Conservation (phyloP, 2,329 filamentous ascomycete genomes). For the Huntiella decipiens region DNA sequence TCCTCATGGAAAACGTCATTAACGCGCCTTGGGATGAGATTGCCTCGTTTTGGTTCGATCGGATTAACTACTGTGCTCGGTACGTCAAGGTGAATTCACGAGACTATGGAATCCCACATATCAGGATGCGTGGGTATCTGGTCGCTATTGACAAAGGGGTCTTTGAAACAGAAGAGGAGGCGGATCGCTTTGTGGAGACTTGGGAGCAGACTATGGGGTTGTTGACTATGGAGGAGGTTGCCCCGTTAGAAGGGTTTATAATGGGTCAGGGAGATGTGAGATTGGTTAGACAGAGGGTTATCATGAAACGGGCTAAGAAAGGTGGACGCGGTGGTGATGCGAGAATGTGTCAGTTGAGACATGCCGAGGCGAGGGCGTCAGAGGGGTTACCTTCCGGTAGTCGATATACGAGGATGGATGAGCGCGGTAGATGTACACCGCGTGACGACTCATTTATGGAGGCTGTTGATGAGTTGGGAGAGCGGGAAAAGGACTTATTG, state of each 20-base stretch:
- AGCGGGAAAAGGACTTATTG: slow-evolving; percentile 45
- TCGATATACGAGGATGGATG: slow-evolving; percentile 41
- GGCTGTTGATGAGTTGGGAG: slow-evolving; percentile 31
- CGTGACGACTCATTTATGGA: slow-evolving; percentile 35
- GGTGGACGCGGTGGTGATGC: slow-evolving; percentile 24
- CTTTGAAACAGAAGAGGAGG: slow-evolving; percentile 17
- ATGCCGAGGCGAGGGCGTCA: slow-evolving; percentile 32
- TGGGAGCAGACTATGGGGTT: slow-evolving; percentile 26
- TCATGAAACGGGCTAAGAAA: slow-evolving; percentile 21
- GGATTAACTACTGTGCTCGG: slow-evolving; percentile 35
- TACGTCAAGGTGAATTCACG: slow-evolving; percentile 44
- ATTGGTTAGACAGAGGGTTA: slow-evolving; percentile 30
- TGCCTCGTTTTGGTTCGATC: slow-evolving; percentile 20
- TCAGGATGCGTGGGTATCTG: slow-evolving; percentile 39
- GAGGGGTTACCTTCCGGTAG: slow-evolving; percentile 27
- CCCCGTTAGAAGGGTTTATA: slow-evolving; percentile 42
- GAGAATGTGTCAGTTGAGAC: slow-evolving; percentile 38
- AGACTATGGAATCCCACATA: slow-evolving; percentile 56
- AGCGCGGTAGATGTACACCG: slow-evolving; percentile 28
- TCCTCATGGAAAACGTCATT: slow-evolving; percentile 55
- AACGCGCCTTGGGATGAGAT: slow-evolving; percentile 39
- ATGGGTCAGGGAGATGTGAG: slow-evolving; percentile 33
- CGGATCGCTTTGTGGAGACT: slow-evolving; percentile 15
- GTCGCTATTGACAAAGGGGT: slow-evolving; percentile 29
- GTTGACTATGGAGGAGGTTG: slow-evolving; percentile 35